phyloP scores from a whole-genome alignment of 169 alveolate species.

The Plasmodium vivax region DNA sequence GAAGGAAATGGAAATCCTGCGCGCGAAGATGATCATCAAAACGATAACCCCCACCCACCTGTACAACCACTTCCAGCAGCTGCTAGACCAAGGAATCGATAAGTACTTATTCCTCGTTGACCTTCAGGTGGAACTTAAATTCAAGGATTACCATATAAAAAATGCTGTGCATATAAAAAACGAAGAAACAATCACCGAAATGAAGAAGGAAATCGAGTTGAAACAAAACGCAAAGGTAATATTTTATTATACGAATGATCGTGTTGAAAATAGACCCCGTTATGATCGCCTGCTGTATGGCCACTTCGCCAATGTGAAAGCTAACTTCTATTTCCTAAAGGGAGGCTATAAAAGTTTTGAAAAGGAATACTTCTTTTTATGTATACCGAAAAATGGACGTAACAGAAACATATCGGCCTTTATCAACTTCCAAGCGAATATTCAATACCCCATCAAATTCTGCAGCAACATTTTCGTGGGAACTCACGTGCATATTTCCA shows the following conservation, averaged over 20 bases:
- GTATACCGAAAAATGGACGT: background rate
- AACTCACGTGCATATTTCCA: conserved; percentile 23
- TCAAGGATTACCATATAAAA: conserved; percentile 2
- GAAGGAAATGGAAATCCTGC: background rate
- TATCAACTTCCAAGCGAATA: background rate
- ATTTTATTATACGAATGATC: conserved; percentile 20
- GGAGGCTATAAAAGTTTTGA: conserved; percentile 59
- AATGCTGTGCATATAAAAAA: conserved; percentile 24
- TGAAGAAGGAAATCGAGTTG: conserved; percentile 25
- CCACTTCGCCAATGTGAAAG: conserved; percentile 32
- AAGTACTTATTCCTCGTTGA: conserved; percentile 36
- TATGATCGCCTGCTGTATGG: background rate
- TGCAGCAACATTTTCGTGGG: conserved; percentile 41
- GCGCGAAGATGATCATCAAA: background rate
- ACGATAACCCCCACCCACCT: conserved; percentile 19
- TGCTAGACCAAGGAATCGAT: conserved; percentile 33
- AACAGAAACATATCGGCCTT: background rate
- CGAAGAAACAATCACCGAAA: background rate
- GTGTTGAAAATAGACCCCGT: background rate
- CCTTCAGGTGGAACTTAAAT: background rate
- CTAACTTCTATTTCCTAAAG: conserved; percentile 46
- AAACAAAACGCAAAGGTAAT: conserved; percentile 15
- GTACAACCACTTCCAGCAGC: conserved; percentile 59
- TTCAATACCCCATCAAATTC: conserved; percentile 53
- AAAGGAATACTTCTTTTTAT: conserved; percentile 46